A percentile compares a stretch with the other conserved stretches of the same genome.
Evolutionary conservation across 805 yeast species (phyloP).

Genomic region (Saccharomycopsis microspora): DNA sequence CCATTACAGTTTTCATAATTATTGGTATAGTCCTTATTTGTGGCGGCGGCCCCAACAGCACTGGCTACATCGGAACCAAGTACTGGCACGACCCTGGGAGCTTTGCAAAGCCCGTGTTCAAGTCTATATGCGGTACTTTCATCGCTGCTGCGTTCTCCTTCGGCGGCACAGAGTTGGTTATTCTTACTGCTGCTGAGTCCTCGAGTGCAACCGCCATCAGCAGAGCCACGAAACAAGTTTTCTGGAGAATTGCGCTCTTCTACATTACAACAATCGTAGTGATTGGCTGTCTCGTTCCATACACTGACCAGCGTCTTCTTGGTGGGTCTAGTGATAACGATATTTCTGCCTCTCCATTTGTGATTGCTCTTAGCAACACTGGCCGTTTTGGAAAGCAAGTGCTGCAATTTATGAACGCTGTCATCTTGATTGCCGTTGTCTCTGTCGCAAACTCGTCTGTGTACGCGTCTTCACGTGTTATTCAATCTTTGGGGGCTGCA

Average conservation of each 20-base stretch:
- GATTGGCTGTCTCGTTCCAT: constrained; percentile 46
- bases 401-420: constrained; percentile 45
- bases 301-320: constrained; percentile 28
- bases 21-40: constrained; percentile 36
- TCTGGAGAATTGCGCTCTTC: constrained; percentile 41
- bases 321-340: constrained; percentile 29
- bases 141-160: constrained; percentile 48
- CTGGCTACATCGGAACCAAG: constrained; percentile 31
- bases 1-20: constrained; percentile 42
- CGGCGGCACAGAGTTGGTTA: constrained; percentile 50
- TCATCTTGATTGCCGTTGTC: constrained; percentile 47
- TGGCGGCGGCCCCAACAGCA: constrained; percentile 33
- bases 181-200: constrained; percentile 48
- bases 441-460: constrained; percentile 50
- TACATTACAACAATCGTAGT: constrained; percentile 36
- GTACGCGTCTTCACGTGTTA: constrained; percentile 34
- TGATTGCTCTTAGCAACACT: constrained; percentile 43
- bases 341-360: constrained; percentile 54
- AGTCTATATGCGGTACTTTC: constrained; percentile 41
- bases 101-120: constrained; percentile 33
- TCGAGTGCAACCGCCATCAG: constrained; percentile 43
- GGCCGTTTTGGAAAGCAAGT: constrained; percentile 40
- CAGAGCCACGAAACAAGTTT: constrained; percentile 41
- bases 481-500: constrained; percentile 43
- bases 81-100: constrained; percentile 36